These are phyloP conservation scores for Chionographis japonica DNA, from an alignment of 106 monocot species.

Conservation along the genomic window DNA sequence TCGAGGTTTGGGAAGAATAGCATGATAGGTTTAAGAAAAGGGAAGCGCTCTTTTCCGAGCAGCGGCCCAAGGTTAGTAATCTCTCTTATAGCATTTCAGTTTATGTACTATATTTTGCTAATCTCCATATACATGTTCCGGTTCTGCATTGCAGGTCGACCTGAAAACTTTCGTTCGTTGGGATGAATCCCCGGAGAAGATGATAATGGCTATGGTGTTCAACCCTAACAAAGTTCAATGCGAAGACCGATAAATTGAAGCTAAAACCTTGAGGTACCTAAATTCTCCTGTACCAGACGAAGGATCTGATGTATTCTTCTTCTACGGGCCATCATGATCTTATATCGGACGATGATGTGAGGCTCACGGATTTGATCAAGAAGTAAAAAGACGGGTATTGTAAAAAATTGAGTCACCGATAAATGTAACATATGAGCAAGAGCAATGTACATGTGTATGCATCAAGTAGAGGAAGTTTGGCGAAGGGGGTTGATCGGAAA, in stretches of 20 bases:
- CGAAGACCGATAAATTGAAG: slow-evolving; percentile 62
- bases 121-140: neutral
- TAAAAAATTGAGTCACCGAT: too few relatives aligned
- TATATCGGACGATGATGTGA: too few relatives aligned
- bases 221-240: slow-evolving; percentile 72
- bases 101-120: neutral
- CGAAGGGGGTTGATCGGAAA: too few relatives aligned
- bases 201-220: slow-evolving; percentile 89
- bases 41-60: slow-evolving; percentile 80
- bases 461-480: too few relatives aligned
- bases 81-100: neutral
- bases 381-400: too few relatives aligned
- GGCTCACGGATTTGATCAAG: too few relatives aligned
- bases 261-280: too few relatives aligned
- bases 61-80: slow-evolving; percentile 66
- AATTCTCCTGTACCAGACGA: too few relatives aligned
- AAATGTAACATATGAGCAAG: too few relatives aligned
- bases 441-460: too few relatives aligned
- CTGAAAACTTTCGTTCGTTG: slow-evolving; percentile 82
- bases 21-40: slow-evolving; percentile 78
- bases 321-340: too few relatives aligned
- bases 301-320: too few relatives aligned
- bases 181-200: slow-evolving; percentile 98
- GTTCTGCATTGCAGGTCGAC: slow-evolving; percentile 54
- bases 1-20: slow-evolving; percentile 76